Evolutionary conservation across 768 basidiomycete genomes (phyloP), one percentile per base, ranked within the genome.

Genomic region (Kwoniella mangroviensis): DNA sequence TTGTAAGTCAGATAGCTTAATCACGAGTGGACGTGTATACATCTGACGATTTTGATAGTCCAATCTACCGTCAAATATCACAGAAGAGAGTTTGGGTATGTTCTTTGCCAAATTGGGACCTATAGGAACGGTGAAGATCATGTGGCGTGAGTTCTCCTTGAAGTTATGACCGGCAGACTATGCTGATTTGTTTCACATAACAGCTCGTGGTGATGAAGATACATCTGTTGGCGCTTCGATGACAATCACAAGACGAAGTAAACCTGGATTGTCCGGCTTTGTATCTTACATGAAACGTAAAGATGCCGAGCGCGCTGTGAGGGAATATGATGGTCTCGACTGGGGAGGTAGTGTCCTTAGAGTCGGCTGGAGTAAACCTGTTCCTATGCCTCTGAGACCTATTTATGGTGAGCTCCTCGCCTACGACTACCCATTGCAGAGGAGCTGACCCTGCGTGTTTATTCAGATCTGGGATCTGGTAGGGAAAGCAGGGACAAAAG

Each of bases 331-430:
- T 75, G 94, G 95, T 2, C 89, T 90, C 70, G 93, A 97, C 54
- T 99, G 96, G 97, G 93, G 92, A 67, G 95, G 95, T 7, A 92
- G 87, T 49, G 82, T 92, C 22, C 84, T 99, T 4, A 87, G 93
- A 15, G 93, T 95, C 5, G 94, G 94, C 15, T 99, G 96, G 95
- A 96, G 96, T 80, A 98, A 98, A 84, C 92, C 95, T 1, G 92
- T 98, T 6, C 91, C 94, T 17, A 85, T 97, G 55, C 93, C 91
- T 40, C 84, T 87, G 1, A 91, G 90, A 81, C 81, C 86, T 9
- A 70, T 83, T 1, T 98, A 92, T 85, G 89, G 96, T 97, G 70
- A 76, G 85, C 57, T 41, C 52, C 7, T 28, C 10, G n/a, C 51
- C 22, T 0, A 19, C 4, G 9, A 10, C 42, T n/a, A 45, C 22